phyloP scores from a whole-genome alignment of 768 basidiomycete genomes.

The Leccinellum rugosiceps region DNA sequence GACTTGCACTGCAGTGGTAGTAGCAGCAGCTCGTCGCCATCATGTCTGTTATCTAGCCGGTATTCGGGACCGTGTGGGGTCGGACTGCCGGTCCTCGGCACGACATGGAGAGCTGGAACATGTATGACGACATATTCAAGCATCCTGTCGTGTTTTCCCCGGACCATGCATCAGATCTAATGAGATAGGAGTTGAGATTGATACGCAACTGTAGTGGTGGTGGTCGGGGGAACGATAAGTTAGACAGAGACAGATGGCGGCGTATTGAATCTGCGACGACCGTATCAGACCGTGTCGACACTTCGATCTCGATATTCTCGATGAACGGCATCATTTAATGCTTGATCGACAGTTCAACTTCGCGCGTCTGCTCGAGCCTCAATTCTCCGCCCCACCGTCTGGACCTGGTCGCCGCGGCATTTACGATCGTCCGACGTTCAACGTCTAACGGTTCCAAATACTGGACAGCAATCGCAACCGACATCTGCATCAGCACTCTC shows the following conservation, averaged over 20 bases:
- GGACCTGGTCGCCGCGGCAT: background rate
- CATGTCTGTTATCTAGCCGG: background rate
- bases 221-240: background rate
- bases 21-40: background rate
- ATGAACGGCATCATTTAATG: constrained; percentile 1
- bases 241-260: background rate
- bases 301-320: constrained; percentile 1
- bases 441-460: background rate
- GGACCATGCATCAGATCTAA: background rate
- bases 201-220: background rate
- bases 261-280: background rate
- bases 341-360: constrained; percentile 1
- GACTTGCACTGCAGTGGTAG: background rate
- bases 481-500: background rate
- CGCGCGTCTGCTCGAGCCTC: background rate
- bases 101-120: background rate
- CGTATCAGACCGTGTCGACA: constrained; percentile 1
- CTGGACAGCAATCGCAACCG: background rate
- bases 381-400: background rate
- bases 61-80: background rate
- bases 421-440: background rate
- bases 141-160: background rate
- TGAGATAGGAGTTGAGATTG: constrained; percentile 1
- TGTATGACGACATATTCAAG: background rate
- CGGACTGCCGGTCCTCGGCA: background rate